phyloP scores from a whole-genome alignment of 1,139 yeast genomes.

The Debaryomyces robertsiae region DNA sequence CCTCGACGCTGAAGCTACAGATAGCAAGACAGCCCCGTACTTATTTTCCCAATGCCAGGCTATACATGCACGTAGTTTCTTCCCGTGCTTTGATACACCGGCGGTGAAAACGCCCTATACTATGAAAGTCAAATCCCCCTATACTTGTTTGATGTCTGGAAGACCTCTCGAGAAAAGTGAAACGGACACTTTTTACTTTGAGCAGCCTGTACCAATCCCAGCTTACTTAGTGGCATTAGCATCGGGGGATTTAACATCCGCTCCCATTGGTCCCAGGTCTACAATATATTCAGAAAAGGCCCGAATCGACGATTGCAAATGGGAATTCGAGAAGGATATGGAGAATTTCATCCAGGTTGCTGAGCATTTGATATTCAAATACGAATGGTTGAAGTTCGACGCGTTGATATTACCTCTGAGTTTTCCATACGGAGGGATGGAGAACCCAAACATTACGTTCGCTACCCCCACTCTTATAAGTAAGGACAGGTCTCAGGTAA shows the following conservation, averaged over 20 bases:
- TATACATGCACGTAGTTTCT: constrained; percentile 45
- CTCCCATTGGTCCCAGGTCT: constrained; percentile 40
- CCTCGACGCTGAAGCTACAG: constrained; percentile 19
- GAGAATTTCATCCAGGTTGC: constrained; percentile 38
- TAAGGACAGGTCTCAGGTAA: constrained; percentile 37
- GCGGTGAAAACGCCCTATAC: constrained; percentile 37
- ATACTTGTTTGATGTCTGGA: constrained; percentile 41
- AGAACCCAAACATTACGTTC: constrained; percentile 41
- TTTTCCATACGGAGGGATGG: constrained; percentile 47
- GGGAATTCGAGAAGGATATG: constrained; percentile 43
- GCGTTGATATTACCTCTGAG: constrained; percentile 36
- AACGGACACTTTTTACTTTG: constrained; percentile 23
- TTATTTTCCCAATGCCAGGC: constrained; percentile 48
- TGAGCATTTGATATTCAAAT: constrained; percentile 33
- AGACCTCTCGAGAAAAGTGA: constrained; percentile 23
- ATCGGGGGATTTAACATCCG: constrained; percentile 33
- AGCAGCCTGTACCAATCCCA: constrained; percentile 41
- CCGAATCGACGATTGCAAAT: constrained; percentile 29
- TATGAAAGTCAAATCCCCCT: constrained; percentile 35
- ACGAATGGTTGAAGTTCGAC: constrained; percentile 39
- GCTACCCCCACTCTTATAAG: constrained; percentile 40
- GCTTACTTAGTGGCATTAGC: constrained; percentile 40
- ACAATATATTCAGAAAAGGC: constrained; percentile 34
- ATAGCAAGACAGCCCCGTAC: constrained; percentile 42
- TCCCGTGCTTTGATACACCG: constrained; percentile 49